A percentile compares a stretch with the other conserved stretches of the same genome.
Evolutionary conservation across 306 rosid genomes (phyloP).

Genomic region (Potentilla sterilis): DNA sequence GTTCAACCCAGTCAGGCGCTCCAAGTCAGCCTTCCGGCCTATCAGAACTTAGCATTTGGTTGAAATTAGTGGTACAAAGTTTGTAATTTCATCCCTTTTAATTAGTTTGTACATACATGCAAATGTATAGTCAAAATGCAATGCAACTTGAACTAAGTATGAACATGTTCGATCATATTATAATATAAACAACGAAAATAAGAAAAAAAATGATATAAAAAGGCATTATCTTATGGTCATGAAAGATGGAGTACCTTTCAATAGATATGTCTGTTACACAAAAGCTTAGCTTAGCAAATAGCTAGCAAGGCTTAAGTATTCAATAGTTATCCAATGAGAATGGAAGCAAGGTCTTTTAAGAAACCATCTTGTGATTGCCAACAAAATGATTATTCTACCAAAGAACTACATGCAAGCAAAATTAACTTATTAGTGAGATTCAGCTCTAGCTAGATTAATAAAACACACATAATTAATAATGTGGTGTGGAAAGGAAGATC

Average conservation of each 20-base stretch:
- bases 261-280: constrained; percentile 27
- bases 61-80: neutral
- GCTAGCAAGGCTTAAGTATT: neutral
- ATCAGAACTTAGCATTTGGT: too few species aligned
- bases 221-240: neutral
- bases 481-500: neutral
- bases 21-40: too few species aligned
- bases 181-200: neutral
- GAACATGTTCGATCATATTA: neutral
- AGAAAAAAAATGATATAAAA: neutral
- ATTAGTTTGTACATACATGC: neutral
- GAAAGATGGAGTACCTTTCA: constrained; percentile 31
- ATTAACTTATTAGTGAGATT: constrained; percentile 26
- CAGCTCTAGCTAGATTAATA: neutral
- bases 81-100: neutral
- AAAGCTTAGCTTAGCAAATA: constrained; percentile 1
- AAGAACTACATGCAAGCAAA: constrained; percentile 21
- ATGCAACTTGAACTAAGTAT: neutral
- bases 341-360: constrained; percentile 11
- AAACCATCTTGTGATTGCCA: constrained; percentile 37
- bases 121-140: constrained; percentile 1
- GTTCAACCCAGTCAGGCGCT: too few species aligned
- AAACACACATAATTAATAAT: too few species aligned
- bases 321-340: constrained; percentile 23
- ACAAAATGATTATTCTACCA: constrained; percentile 16